Evolutionary conservation across 768 basidiomycete species (phyloP).

Genomic region (Nevesoporus exiguus): DNA sequence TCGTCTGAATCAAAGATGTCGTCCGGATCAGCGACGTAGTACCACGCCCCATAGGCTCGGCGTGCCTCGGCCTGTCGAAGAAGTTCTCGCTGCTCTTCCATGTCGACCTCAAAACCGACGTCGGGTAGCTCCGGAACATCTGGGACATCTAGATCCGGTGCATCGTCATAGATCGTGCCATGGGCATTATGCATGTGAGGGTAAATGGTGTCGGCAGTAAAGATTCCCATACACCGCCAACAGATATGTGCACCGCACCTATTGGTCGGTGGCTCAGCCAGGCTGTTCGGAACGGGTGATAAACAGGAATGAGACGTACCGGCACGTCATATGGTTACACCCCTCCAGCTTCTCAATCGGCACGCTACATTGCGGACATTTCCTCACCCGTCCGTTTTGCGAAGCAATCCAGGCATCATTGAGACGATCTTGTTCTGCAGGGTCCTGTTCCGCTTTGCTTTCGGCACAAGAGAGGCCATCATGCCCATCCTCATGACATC

Average conservation of each 20-base stretch:
- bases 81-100: too few species aligned
- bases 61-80: too few species aligned
- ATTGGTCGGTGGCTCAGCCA: neutral
- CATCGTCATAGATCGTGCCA: conserved; percentile 28
- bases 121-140: too few species aligned
- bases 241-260: conserved; percentile 76
- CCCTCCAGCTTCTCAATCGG: conserved; percentile 68
- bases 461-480: conserved; percentile 61
- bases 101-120: too few species aligned
- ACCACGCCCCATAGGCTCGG: too few species aligned
- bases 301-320: conserved; percentile 9
- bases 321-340: conserved; percentile 79
- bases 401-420: conserved; percentile 53
- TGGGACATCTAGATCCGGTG: too few species aligned
- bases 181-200: conserved; percentile 37
- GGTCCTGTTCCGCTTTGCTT: conserved; percentile 28
- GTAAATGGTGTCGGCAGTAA: conserved; percentile 32
- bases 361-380: conserved; percentile 66
- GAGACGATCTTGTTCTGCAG: conserved; percentile 50
- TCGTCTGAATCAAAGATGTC: too few species aligned
- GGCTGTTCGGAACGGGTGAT: too few species aligned
- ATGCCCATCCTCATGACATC: conserved; percentile 59
- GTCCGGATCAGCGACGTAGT: too few species aligned
- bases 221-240: conserved; percentile 56
- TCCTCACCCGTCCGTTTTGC: conserved; percentile 57